Percentiles rank a stretch among this genome's conserved stretches.
Evolutionary conservation across 75 land plant species (phyloP).

Genomic region (Ceratopteris richardii): DNA sequence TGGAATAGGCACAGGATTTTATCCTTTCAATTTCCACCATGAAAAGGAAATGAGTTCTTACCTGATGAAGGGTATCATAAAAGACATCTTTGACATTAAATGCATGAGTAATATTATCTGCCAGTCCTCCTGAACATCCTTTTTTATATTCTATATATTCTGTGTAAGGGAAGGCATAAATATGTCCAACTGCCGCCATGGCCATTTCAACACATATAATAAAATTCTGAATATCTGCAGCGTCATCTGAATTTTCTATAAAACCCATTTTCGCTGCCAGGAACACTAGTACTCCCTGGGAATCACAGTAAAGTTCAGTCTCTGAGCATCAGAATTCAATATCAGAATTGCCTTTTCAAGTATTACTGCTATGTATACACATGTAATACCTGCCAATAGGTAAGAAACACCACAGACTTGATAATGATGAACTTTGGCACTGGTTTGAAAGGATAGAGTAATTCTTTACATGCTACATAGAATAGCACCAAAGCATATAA

Average conservation of each 20-base stretch:
- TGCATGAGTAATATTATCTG: constrained; percentile 28
- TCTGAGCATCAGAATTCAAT: no score
- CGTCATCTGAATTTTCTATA: constrained; percentile 35
- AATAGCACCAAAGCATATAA: constrained; percentile 31
- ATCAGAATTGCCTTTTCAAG: not conserved
- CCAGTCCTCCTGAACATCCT: constrained; percentile 16
- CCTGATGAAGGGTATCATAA: constrained; percentile 46
- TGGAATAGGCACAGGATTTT: no score
- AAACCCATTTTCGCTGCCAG: constrained; percentile 26
- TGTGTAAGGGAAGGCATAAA: constrained; percentile 39
- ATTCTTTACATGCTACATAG: constrained; percentile 43
- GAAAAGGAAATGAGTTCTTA: constrained; percentile 4
- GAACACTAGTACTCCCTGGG: constrained; percentile 37
- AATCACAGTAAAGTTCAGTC: no score
- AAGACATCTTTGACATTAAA: constrained; percentile 36
- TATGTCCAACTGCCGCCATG: constrained; percentile 37
- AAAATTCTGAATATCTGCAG: constrained; percentile 41
- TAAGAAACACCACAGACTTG: constrained; percentile 51
- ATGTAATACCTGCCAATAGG: constrained; percentile 47
- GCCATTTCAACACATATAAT: constrained; percentile 42
- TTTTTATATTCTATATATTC: constrained; percentile 27
- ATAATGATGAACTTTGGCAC: constrained; percentile 43
- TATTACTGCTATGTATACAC: not conserved
- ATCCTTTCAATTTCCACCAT: no score
- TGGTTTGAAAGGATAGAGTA: constrained; percentile 37